phyloP scores from a whole-genome alignment of 345 rosid genomes.

The Euclidium syriacum region DNA sequence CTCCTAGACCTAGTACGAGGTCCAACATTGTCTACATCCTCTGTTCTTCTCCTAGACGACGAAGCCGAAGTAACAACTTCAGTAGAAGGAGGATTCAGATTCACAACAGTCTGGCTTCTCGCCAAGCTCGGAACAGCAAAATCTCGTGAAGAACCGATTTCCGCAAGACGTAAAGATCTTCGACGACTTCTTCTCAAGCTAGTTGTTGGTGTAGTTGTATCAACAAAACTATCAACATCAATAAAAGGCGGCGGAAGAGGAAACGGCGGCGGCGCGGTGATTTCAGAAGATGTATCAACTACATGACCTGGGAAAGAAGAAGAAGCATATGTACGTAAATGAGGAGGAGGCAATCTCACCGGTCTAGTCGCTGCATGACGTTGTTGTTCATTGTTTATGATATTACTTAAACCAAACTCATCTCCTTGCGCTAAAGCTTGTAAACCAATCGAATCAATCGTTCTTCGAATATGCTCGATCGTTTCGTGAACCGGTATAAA shows the following conservation, averaged over 20 bases:
- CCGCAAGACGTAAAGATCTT: conserved; percentile 20
- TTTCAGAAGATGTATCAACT: conserved; percentile 39
- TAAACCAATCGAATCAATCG: conserved; percentile 31
- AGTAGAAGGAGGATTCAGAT: conserved; percentile 29
- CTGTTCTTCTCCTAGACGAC: conserved; percentile 43
- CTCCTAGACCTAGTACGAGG: conserved; percentile 46
- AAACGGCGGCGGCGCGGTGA: no score
- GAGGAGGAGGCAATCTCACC: conserved; percentile 31
- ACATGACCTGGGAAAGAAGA: conserved; percentile 39
- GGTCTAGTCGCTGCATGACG: conserved; percentile 13
- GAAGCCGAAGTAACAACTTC: conserved; percentile 41
- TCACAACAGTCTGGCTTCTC: conserved; percentile 32
- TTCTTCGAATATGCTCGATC: conserved; percentile 33
- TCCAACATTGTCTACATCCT: conserved; percentile 34
- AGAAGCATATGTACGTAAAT: conserved; percentile 30
- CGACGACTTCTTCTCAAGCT: conserved; percentile 28
- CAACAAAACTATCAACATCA: conserved; percentile 37
- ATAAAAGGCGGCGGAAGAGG: conserved; percentile 11
- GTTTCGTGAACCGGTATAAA: conserved; percentile 34
- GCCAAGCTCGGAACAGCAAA: conserved; percentile 10
- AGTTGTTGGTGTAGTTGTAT: no score
- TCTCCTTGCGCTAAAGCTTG: conserved; percentile 25
- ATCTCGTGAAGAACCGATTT: conserved; percentile 28
- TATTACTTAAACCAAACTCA: conserved; percentile 23
- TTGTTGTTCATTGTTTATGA: conserved; percentile 14